Evolutionary conservation across 176 grass and related monocot species (phyloP).

Genomic region (Eragrostis curvula): DNA sequence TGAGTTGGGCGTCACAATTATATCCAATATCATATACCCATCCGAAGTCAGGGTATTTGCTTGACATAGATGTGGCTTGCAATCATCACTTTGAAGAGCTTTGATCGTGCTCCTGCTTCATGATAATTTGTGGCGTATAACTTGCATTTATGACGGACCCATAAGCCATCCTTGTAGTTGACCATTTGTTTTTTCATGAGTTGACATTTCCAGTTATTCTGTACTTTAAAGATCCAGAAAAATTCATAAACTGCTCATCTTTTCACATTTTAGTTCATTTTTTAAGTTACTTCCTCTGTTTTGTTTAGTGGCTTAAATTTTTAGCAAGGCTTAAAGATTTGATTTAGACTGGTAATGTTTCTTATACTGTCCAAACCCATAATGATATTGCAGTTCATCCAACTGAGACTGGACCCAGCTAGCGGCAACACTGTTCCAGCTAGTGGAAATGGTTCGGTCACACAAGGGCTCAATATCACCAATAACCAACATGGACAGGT

Average conservation of each 20-base stretch:
- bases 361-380: constrained; percentile 28
- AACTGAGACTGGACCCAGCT: constrained; percentile 82
- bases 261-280: not conserved
- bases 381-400: constrained; percentile 65
- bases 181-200: not conserved
- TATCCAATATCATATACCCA: not conserved
- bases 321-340: constrained; percentile 17
- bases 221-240: not conserved
- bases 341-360: constrained; percentile 14
- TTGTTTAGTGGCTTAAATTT: constrained; percentile 13
- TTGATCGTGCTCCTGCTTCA: not conserved
- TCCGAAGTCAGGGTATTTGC: not conserved
- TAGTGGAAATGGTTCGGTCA: constrained; percentile 67
- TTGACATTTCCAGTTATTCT: constrained; percentile 18
- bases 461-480: constrained; percentile 72
- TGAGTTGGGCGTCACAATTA: not conserved
- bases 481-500: constrained; percentile 95
- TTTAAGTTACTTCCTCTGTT: not conserved
- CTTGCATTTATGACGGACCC: not conserved
- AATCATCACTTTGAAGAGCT: not conserved
- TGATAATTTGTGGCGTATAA: not conserved
- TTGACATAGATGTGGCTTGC: not conserved
- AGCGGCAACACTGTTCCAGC: constrained; percentile 73
- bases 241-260: not conserved
- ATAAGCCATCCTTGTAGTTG: constrained; percentile 16